A percentile compares a stretch with the other conserved stretches of the same genome.
Evolutionary conservation across 2,329 filamentous ascomycete genomes (phyloP).

Genomic region (Cercospora canescens): DNA sequence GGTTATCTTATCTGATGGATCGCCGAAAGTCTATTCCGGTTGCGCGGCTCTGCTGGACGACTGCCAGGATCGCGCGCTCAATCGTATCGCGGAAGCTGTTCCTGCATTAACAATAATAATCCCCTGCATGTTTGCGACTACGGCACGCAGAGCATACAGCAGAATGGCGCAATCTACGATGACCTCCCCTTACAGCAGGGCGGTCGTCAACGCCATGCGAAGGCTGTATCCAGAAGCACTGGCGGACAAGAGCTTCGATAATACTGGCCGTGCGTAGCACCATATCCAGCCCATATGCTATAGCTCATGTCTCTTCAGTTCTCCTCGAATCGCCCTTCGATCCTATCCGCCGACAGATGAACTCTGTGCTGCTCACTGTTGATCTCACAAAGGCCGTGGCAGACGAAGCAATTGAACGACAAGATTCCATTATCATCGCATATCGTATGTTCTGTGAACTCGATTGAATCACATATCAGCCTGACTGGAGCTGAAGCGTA

Average conservation of each 20-base stretch:
- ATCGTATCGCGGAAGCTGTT: background rate
- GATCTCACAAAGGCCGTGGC: constrained; percentile 88
- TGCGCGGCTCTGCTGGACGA: background rate
- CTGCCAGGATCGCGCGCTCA: background rate
- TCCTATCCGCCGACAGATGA: constrained; percentile 56
- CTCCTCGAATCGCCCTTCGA: constrained; percentile 69
- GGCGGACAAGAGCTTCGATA: constrained; percentile 91
- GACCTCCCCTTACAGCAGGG: constrained; percentile 61
- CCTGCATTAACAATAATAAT: background rate
- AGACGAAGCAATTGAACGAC: constrained; percentile 79
- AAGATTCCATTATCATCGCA: constrained; percentile 77
- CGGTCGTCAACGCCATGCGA: constrained; percentile 76
- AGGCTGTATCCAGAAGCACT: constrained; percentile 86
- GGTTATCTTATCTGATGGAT: constrained; percentile 7
- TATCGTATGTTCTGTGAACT: constrained; percentile 66
- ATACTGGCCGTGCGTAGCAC: constrained; percentile 67
- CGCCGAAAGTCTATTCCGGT: background rate
- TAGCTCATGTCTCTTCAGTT: constrained; percentile 44
- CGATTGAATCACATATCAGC: background rate
- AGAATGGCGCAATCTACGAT: constrained; percentile 44
- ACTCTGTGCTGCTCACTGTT: constrained; percentile 78
- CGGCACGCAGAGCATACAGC: constrained; percentile 24
- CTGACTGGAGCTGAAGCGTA: constrained; percentile 44
- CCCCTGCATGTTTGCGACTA: constrained; percentile 16
- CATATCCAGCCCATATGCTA: background rate